phyloP scores from a whole-genome alignment of 305 asterid genomes.

The Salvia sclarea region DNA sequence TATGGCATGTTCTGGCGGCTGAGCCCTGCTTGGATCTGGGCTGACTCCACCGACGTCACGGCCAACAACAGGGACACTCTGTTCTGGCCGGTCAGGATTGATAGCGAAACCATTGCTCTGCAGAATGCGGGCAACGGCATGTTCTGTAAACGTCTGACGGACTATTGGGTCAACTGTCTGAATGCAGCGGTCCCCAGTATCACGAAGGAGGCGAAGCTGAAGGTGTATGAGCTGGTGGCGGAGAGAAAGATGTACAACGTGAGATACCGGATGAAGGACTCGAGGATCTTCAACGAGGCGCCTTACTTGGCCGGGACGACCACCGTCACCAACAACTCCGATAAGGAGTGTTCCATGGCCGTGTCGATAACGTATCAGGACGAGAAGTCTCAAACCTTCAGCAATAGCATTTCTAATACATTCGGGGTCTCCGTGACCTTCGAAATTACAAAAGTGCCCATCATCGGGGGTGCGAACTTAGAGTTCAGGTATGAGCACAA shows the following conservation, averaged over 20 bases:
- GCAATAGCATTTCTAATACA: not conserved
- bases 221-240: not conserved
- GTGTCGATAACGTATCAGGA: not conserved
- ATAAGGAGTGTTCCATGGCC: not conserved
- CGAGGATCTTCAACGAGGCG: not conserved
- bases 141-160: not conserved
- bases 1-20: not conserved
- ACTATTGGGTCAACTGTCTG: not conserved
- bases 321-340: not conserved
- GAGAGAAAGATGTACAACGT: not conserved
- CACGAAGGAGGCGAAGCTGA: not conserved
- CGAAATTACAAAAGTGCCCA: not conserved
- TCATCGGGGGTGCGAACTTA: not conserved
- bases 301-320: not conserved
- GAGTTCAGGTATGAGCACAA: not conserved
- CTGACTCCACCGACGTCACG: not conserved
- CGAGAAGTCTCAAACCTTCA: not conserved
- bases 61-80: not conserved
- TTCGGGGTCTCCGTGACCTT: not conserved
- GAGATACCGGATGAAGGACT: not conserved
- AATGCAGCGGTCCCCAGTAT: not conserved
- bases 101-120: not conserved
- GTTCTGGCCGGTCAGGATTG: constrained; percentile 9
- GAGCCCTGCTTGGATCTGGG: not conserved
- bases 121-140: not conserved